Evolutionary conservation across 164 flowering plant species (phyloP).

Genomic region (Cinnamomum micranthum): DNA sequence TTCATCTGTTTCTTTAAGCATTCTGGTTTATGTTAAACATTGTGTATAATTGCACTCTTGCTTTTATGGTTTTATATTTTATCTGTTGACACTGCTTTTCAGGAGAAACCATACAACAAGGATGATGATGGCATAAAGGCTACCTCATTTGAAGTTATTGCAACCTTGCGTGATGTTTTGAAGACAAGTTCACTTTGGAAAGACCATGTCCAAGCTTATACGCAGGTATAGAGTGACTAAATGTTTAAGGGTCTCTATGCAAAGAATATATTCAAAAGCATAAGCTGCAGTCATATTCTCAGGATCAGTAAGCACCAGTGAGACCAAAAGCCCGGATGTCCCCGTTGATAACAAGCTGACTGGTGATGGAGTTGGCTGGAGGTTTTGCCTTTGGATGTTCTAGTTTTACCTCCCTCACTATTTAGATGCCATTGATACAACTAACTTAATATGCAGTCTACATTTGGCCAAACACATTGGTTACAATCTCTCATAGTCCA

Average conservation of each 20-base stretch:
- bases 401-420: neutral
- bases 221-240: slow-evolving; percentile 44
- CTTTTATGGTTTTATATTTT: neutral
- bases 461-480: neutral
- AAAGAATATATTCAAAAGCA: neutral
- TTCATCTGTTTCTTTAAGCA: neutral
- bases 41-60: neutral
- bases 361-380: too few relatives aligned
- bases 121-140: slow-evolving; percentile 95
- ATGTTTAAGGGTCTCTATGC: neutral
- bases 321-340: too few relatives aligned
- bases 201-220: slow-evolving; percentile 90
- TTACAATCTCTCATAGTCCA: neutral
- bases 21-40: neutral
- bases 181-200: slow-evolving; percentile 91
- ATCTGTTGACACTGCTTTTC: slow-evolving; percentile 10
- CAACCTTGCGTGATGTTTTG: slow-evolving; percentile 83
- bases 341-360: too few relatives aligned
- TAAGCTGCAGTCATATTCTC: too few relatives aligned
- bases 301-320: too few relatives aligned
- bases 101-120: slow-evolving; percentile 83
- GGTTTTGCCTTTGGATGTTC: neutral
- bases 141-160: slow-evolving; percentile 90
- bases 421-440: neutral
- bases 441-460: neutral